Conservation (phyloP, 192 early-diverging fungal species). For the Entomortierella beljakovae region DNA sequence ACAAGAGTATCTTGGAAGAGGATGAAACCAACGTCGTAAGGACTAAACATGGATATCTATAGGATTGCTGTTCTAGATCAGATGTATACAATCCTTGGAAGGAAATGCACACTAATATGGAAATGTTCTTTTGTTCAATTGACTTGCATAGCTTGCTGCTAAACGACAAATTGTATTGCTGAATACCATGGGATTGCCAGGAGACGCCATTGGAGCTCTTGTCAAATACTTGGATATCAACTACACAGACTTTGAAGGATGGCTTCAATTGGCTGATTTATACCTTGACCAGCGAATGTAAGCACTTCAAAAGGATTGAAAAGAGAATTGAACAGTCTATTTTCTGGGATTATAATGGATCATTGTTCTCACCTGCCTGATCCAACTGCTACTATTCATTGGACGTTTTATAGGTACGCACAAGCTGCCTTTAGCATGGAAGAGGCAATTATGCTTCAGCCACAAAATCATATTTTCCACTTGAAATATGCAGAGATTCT, state of each 20-base stretch:
- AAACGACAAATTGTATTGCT: constrained; percentile 86
- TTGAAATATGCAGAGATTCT: constrained; percentile 92
- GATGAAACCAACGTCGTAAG: constrained; percentile 82
- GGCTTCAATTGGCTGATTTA: constrained; percentile 83
- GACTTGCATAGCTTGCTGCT: constrained; percentile 56
- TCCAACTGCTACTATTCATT: not conserved
- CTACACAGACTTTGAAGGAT: constrained; percentile 89
- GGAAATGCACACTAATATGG: not conserved
- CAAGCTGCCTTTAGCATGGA: constrained; percentile 94
- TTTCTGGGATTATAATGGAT: not conserved
- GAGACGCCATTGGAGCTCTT: constrained; percentile 79
- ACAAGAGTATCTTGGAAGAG: constrained; percentile 77
- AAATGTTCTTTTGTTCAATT: not conserved
- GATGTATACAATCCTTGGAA: not conserved
- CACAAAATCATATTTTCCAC: constrained; percentile 87
- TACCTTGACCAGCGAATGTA: constrained; percentile 78
- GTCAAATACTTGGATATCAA: constrained; percentile 86
- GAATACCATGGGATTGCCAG: constrained; percentile 70
- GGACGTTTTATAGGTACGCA: constrained; percentile 58
- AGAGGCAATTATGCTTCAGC: constrained; percentile 89
- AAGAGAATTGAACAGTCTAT: not conserved
- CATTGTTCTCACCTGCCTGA: not conserved
- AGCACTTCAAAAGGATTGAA: constrained; percentile 7
- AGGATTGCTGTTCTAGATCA: not conserved
- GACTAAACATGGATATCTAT: not conserved